Conservation (phyloP, 2,329 filamentous ascomycete genomes). For the Helotiales sp. region DNA sequence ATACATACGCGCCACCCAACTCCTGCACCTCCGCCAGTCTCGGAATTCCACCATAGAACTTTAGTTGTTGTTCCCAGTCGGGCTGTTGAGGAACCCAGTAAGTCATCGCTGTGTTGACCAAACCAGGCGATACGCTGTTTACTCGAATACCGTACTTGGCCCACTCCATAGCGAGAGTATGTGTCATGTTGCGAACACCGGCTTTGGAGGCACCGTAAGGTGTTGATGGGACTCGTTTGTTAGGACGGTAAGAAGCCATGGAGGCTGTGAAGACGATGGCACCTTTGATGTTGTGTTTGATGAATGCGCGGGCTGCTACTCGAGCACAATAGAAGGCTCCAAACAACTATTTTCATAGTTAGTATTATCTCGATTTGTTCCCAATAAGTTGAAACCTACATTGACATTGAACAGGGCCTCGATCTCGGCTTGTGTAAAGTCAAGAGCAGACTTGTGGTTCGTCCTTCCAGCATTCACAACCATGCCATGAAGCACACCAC, state of each 20-base stretch:
- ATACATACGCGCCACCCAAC: slow-evolving; percentile 33
- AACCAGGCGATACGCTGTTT: slow-evolving; percentile 66
- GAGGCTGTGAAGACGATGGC: slow-evolving; percentile 47
- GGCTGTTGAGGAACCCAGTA: slow-evolving; percentile 49
- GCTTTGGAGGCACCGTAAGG: slow-evolving; percentile 47
- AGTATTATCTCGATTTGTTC: neutral
- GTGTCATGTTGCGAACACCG: slow-evolving; percentile 52
- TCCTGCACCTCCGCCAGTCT: slow-evolving; percentile 51
- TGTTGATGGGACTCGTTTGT: slow-evolving; percentile 37
- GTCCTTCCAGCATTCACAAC: slow-evolving; percentile 52
- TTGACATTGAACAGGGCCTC: slow-evolving; percentile 45
- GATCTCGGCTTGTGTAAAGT: slow-evolving; percentile 49
- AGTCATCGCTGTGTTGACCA: slow-evolving; percentile 60
- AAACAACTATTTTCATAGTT: slow-evolving; percentile 35
- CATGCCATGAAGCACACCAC: slow-evolving; percentile 48
- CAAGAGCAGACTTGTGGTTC: slow-evolving; percentile 51
- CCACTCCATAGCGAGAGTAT: slow-evolving; percentile 67
- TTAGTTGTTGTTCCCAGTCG: slow-evolving; percentile 52
- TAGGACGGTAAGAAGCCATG: slow-evolving; percentile 48
- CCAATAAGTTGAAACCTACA: slow-evolving; percentile 10
- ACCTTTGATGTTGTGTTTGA: slow-evolving; percentile 45
- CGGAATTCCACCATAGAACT: slow-evolving; percentile 55
- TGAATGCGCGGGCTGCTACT: slow-evolving; percentile 45
- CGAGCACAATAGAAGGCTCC: slow-evolving; percentile 46
- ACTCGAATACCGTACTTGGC: slow-evolving; percentile 61